Evolutionary conservation across 2,329 filamentous ascomycete species (phyloP), one percentile per base, ranked within the genome.

Genomic region (Monosporascus sp.): DNA sequence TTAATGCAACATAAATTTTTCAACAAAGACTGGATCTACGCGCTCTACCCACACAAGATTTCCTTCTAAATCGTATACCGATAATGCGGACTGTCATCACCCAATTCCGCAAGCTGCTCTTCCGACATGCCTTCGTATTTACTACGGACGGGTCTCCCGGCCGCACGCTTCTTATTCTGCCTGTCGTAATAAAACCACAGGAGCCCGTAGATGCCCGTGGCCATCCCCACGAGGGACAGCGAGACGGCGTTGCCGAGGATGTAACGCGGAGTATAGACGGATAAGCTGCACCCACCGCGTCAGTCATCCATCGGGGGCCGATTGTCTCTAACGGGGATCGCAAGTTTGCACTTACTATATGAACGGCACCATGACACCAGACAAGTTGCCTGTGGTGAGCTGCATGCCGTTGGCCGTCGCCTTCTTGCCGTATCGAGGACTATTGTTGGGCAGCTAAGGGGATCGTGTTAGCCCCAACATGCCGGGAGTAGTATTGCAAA

Each of bases 281-380:
- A 71, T 5, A 75, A 71, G 58, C 77, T 79, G 31, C 31, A 52
- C 7, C 2, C n/a, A 9, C 4, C 15, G 31, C 20, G 20, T 41
- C 18, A 41, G 38, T 35, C 31, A 41, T 41, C 7, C 17, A 46
- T 6, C 27, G 17, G 38, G 15, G 31, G 31, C 9, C 31, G 9
- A 11, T 35, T 14, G 31, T 35, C 31, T 35, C 9, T 14, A 35
- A 5, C 27, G 11, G 31, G 11, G 31, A 14, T 3, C 9, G 11
- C 31, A 11, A 35, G 31, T 14, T 35, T 0, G 11, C 31, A 63
- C 68, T 54, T 57, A 71, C 68, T 79, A 80, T 51, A 88, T 82
- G 61, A 89, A 90, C 0, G 86, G 82, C 3, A 85, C 80, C 83
- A 90, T 86, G 58, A 91, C 86, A 2, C 88, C 88, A 11, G 83